Conservation (phyloP, 345 rosid genomes). For the Arabis alpina region DNA sequence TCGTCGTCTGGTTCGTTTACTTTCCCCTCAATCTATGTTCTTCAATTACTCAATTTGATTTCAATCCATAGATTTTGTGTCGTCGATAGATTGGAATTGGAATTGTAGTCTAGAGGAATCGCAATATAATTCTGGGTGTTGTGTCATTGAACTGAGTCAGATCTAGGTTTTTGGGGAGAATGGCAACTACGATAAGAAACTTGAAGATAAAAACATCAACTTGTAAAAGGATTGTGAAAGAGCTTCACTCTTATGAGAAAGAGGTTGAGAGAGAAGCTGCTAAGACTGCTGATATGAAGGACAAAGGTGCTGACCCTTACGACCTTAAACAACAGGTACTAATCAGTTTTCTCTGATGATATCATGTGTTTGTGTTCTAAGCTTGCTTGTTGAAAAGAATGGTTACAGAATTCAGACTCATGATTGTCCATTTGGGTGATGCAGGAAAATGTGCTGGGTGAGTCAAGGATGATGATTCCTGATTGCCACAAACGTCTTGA, state of each 20-base stretch:
- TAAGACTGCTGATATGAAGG: conserved; percentile 87
- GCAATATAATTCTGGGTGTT: not conserved
- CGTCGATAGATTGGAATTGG: too few relatives aligned
- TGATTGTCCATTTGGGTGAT: conserved; percentile 14
- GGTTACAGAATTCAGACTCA: not conserved
- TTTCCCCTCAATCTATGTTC: too few relatives aligned
- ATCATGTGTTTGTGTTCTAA: too few relatives aligned
- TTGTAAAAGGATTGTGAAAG: conserved; percentile 83
- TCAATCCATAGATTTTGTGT: too few relatives aligned
- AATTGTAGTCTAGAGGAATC: too few relatives aligned
- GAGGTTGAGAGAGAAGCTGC: conserved; percentile 94
- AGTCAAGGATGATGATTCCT: conserved; percentile 98
- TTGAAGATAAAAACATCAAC: conserved; percentile 79
- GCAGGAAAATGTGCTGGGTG: conserved; percentile 96
- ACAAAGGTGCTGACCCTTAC: conserved; percentile 87
- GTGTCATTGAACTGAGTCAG: not conserved
- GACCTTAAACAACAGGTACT: conserved; percentile 93
- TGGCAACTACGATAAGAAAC: conserved; percentile 67
- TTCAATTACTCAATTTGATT: too few relatives aligned
- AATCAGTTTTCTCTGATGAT: too few relatives aligned
- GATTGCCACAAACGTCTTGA: conserved; percentile 88
- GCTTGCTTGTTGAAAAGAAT: not conserved
- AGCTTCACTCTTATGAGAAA: conserved; percentile 86
- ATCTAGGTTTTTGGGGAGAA: conserved; percentile 15
- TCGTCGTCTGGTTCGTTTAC: too few relatives aligned